These are phyloP conservation scores for Meira nashicola DNA, from an alignment of 1,284 basidiomycete genomes.

Conservation along the genomic window DNA sequence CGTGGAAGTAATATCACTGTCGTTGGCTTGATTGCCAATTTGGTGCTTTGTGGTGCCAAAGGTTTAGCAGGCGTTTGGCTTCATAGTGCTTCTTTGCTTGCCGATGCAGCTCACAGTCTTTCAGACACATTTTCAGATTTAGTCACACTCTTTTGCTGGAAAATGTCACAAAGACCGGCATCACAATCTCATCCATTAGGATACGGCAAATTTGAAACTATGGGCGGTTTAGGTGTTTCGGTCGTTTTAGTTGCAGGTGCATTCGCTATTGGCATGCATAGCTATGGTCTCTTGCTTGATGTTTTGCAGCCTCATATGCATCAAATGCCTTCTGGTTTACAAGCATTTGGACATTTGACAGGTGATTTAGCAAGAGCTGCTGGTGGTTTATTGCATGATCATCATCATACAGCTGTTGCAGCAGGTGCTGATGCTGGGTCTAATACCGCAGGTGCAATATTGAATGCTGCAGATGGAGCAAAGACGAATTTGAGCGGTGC, in stretches of 20 bases:
- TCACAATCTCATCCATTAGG: constrained; percentile 74
- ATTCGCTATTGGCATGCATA: constrained; percentile 84
- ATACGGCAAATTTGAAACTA: constrained; percentile 86
- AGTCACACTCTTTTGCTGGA: constrained; percentile 87
- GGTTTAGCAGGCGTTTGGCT: constrained; percentile 58
- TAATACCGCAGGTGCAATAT: background rate
- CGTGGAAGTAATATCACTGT: constrained; percentile 54
- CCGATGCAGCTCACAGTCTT: constrained; percentile 90
- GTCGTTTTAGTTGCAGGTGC: constrained; percentile 76
- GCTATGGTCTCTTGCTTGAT: constrained; percentile 71
- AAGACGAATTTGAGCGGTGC: constrained; percentile 14
- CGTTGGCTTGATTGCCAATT: constrained; percentile 73
- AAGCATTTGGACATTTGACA: constrained; percentile 61
- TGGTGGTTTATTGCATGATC: constrained; percentile 60
- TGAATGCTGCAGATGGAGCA: constrained; percentile 6
- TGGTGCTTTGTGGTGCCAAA: constrained; percentile 76
- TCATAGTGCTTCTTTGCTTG: constrained; percentile 83
- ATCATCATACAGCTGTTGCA: constrained; percentile 55
- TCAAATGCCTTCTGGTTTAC: constrained; percentile 61
- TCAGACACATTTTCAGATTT: constrained; percentile 83
- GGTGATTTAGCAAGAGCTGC: constrained; percentile 52
- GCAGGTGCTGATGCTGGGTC: constrained; percentile 13
- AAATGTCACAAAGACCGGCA: constrained; percentile 73
- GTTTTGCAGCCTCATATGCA: constrained; percentile 58
- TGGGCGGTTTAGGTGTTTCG: constrained; percentile 79